Evolutionary conservation across 352 stramenopile genomes (phyloP), one percentile per base, ranked within the genome.

Genomic region (Pythium apleroticum): DNA sequence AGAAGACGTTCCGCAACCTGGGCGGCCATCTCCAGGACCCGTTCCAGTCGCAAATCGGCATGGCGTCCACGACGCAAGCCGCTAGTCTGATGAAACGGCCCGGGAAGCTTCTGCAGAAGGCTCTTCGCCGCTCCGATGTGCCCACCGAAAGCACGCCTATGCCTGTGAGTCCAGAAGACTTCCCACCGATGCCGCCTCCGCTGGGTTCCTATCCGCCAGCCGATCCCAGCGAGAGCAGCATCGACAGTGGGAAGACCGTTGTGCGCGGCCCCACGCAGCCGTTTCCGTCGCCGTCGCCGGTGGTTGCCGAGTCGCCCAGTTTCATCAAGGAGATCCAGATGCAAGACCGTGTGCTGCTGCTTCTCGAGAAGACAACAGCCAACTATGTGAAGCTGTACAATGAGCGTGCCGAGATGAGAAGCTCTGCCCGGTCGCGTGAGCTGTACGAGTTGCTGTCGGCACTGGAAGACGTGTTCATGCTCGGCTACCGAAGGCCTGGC

Each of bases 41-140:
- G 15, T 60, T 60, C 15, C 39, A 63, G 10, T 59, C 64, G 24
- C 50, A 60, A 20, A 27, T 62, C 14, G 52, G 35, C 3, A n/a
- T 60, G n/a, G 33, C 39, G 15, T 63, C 67, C 7, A 74, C 72
- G 0, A 73, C 68, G 17, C 57, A 81, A 43, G 81, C 84, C 25
- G 71, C 82, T 22, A 81, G 81, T 62, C 85, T 91, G 65, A 91
- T 93, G 67, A 89, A 89, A 30, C 77, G 78, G 39, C 82, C 82
- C 2, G 78, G 82, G 0, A 81, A 83, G 55, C 63, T 93, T 28
- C 66, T 93, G 9, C 82, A 87, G 65, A 91, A 90, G 53, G 61
- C 61, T 10, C 54, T 84, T 25, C 57, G 66, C 14, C 55, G 63
- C 0, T 37, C 27, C 0, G 65, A 64, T 25, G 52, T 49, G 11